Percentiles rank a stretch among this genome's conserved stretches.
Evolutionary conservation across 2,329 filamentous ascomycete species (phyloP).

Genomic region (Cladosporium sp.): DNA sequence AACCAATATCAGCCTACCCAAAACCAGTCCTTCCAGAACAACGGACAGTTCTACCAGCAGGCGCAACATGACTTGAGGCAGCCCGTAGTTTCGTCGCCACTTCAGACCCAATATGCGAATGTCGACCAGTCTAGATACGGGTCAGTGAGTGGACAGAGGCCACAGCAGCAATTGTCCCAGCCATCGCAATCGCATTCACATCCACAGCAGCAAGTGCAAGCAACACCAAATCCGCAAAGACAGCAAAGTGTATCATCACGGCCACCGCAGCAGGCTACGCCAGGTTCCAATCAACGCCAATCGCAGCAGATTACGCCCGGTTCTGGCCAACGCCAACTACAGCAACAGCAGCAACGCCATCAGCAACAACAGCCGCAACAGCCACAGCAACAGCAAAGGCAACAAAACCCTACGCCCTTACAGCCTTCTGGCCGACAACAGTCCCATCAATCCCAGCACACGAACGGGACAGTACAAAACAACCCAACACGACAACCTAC

Average conservation of each 20-base stretch:
- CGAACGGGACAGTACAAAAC: not conserved
- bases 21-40: not conserved
- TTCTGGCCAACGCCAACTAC: not conserved
- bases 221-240: not conserved
- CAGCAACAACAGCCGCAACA: not conserved
- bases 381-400: not conserved
- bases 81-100: not conserved
- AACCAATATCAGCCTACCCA: not conserved
- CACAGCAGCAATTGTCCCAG: not conserved
- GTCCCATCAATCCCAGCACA: not conserved
- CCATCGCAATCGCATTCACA: not conserved
- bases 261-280: not conserved
- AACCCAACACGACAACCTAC: not conserved
- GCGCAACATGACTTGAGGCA: not conserved
- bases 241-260: slow-evolving; percentile 4
- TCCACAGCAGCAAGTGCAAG: not conserved
- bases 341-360: not conserved
- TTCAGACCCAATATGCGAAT: not conserved
- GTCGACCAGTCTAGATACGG: not conserved
- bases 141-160: not conserved
- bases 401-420: not conserved
- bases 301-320: not conserved
- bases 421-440: not conserved
- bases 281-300: not conserved
- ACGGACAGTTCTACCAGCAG: not conserved